These are phyloP conservation scores for Russula abietina DNA, from an alignment of 768 basidiomycete species.

Conservation along the genomic window DNA sequence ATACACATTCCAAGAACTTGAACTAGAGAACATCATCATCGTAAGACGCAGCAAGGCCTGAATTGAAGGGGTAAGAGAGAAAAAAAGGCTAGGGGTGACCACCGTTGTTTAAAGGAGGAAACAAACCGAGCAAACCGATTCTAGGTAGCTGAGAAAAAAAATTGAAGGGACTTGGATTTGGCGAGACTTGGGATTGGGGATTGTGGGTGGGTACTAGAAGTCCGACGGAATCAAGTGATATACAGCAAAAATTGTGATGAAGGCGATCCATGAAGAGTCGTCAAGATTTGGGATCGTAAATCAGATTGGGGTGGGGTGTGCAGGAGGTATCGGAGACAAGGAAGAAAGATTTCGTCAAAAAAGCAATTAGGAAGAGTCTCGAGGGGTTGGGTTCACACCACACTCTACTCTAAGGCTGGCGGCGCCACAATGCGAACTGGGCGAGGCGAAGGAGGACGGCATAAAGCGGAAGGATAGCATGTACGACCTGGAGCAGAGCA, in stretches of 20 bases:
- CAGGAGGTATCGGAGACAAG: constrained; percentile 15
- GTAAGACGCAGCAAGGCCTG: neutral
- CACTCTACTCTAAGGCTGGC: constrained; percentile 8
- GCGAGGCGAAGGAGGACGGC: constrained; percentile 19
- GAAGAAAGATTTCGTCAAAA: constrained; percentile 8
- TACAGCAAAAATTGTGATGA: constrained; percentile 20
- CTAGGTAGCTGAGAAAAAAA: neutral
- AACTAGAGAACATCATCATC: neutral
- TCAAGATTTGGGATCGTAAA: neutral
- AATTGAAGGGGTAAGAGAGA: neutral
- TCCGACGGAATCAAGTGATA: constrained; percentile 14
- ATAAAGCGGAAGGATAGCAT: constrained; percentile 19
- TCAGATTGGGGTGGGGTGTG: constrained; percentile 5
- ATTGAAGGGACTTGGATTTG: neutral
- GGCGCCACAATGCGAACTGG: constrained; percentile 13
- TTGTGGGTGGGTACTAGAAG: neutral
- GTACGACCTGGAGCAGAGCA: constrained; percentile 16
- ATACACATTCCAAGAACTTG: constrained; percentile 10
- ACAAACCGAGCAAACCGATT: neutral
- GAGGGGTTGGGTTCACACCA: neutral
- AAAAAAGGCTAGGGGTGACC: neutral
- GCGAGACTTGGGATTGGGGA: neutral
- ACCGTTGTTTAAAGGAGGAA: neutral
- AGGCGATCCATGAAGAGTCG: constrained; percentile 13
- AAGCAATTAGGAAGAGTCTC: neutral